A percentile compares a stretch with the other conserved stretches of the same genome.
Conservation (phyloP, 345 rosid species). For the Pelargonium nanum region DNA sequence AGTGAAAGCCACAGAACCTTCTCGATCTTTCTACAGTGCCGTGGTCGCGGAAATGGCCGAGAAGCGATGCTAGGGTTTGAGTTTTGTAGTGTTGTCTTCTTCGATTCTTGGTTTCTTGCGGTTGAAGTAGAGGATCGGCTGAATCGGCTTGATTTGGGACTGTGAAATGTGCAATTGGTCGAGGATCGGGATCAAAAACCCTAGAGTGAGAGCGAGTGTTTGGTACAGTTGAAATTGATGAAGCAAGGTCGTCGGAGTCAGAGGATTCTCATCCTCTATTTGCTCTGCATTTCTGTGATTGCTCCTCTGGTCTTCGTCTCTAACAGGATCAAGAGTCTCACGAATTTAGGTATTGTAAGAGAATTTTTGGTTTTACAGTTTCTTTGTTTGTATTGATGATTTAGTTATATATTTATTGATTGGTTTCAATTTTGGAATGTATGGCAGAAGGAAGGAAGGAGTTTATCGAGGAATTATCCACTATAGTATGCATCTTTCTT, state of each 20-base stretch:
- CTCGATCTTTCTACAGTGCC: background rate
- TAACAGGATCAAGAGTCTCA: slow-evolving; percentile 24
- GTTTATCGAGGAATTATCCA: background rate
- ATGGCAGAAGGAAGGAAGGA: background rate
- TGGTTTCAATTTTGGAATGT: slow-evolving; percentile 5
- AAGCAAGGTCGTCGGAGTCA: slow-evolving; percentile 56
- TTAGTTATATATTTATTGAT: slow-evolving; percentile 33
- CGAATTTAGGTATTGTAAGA: slow-evolving; percentile 6
- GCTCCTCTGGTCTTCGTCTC: slow-evolving; percentile 70
- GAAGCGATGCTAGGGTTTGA: background rate
- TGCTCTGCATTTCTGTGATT: slow-evolving; percentile 58
- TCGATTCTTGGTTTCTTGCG: background rate
- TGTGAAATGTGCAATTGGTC: background rate
- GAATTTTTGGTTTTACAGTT: slow-evolving; percentile 6
- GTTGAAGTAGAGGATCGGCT: background rate
- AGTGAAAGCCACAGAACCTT: background rate
- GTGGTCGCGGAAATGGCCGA: background rate
- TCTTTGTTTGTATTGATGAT: slow-evolving; percentile 21
- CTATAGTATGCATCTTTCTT: background rate
- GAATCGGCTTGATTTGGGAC: background rate
- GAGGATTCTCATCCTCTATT: slow-evolving; percentile 73
- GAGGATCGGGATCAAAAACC: background rate
- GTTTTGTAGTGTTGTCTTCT: too few species aligned
- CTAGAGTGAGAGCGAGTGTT: background rate
- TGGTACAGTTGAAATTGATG: slow-evolving; percentile 25